phyloP scores from a whole-genome alignment of 2,329 filamentous ascomycete genomes.

The Cylindrodendrum hubeiense region DNA sequence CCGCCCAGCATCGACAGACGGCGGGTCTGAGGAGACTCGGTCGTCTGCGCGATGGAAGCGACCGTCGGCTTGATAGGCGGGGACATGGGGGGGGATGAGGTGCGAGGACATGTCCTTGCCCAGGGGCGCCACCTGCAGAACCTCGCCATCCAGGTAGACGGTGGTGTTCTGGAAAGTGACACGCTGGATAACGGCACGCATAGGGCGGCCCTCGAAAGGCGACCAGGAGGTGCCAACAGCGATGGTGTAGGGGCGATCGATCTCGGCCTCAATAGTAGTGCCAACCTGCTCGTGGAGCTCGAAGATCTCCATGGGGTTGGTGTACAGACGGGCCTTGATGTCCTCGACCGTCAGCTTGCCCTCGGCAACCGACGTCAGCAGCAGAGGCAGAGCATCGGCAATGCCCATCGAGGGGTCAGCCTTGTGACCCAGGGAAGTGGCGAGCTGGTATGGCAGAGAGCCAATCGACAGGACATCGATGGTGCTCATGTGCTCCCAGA shows the following conservation, averaged over 20 bases:
- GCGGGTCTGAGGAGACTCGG: constrained; percentile 52
- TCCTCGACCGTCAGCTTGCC: constrained; percentile 81
- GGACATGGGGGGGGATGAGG: constrained; percentile 64
- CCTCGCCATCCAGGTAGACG: constrained; percentile 78
- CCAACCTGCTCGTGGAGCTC: constrained; percentile 85
- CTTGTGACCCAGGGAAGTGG: constrained; percentile 64
- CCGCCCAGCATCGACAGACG: constrained; percentile 48
- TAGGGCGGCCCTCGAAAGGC: constrained; percentile 76
- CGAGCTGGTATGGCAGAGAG: constrained; percentile 82
- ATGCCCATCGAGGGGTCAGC: constrained; percentile 75
- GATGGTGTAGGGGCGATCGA: constrained; percentile 77
- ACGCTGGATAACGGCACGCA: constrained; percentile 78
- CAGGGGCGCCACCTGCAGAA: constrained; percentile 65
- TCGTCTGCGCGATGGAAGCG: constrained; percentile 50
- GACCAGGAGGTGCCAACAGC: constrained; percentile 68
- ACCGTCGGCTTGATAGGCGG: constrained; percentile 68
- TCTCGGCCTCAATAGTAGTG: constrained; percentile 79
- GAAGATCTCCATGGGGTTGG: constrained; percentile 85
- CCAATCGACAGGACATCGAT: constrained; percentile 87
- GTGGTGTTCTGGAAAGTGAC: constrained; percentile 82
- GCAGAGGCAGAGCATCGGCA: constrained; percentile 78
- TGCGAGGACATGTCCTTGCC: constrained; percentile 84
- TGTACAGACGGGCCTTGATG: constrained; percentile 77
- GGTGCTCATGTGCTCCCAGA: constrained; percentile 79
- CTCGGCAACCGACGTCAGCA: constrained; percentile 81